Evolutionary conservation across 805 yeast genomes (phyloP), one percentile per base, ranked within the genome.

Genomic region (Ogataea naganishii): DNA sequence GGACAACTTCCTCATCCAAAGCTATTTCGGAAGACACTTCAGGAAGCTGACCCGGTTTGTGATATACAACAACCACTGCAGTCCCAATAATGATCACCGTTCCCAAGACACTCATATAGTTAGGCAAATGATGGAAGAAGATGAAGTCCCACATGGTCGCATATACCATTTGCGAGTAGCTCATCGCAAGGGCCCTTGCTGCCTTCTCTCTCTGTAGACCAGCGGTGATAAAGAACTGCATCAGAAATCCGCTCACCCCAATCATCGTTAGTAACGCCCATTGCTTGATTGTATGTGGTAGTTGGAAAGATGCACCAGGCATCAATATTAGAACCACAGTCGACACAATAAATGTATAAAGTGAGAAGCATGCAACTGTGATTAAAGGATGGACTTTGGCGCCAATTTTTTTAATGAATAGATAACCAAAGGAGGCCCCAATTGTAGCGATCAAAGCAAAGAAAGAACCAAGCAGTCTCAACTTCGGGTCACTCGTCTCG

Each of bases 191-290:
- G 0, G 86, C 83, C 33, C 81, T 66, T 4, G 85, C 75, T 0
- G 95, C 94, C 36, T 64, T 67, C 38, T 82, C 95, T 32, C 83
- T 62, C 50, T 84, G 94, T 29, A 86, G 69, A 1, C 95, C 96
- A 7, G 83, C 74, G 0, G 96, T 82, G 27, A 82, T 54, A 21
- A 78, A 58, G 44, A 75, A 77, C 51, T 88, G 96, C 77, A 80
- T 80, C 36, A 75, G 56, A 53, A 86, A 88, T 0, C 96, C 96
- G 31, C 81, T 66, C 2, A 79, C 37, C 3, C 95, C 95, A 35
- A 84, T 65, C 14, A 66, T 48, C 2, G 57, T 32, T 38, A 86
- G 66, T 14, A 81, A 55, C 3, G 58, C 39, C 92, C 94, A 82
- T 51, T 83, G 89, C 43, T 59, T 60, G 1, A 40, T 18, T n/a